A percentile compares a stretch with the other conserved stretches of the same genome.
These are phyloP conservation scores for Teunomyces kruisii DNA, from an alignment of 805 yeast species.

Conservation along the genomic window DNA sequence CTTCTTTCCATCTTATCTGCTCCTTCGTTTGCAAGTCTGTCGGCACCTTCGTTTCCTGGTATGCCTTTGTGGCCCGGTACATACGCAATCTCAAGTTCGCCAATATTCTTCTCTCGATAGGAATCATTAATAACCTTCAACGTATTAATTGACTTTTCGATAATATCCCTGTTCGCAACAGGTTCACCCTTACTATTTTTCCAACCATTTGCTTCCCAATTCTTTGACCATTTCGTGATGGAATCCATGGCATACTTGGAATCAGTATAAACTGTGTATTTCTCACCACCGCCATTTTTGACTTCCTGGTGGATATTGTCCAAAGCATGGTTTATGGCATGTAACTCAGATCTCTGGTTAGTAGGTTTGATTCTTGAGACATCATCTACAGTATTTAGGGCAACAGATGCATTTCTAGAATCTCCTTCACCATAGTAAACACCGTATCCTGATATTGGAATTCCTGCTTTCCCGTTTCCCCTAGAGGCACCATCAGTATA, in stretches of 20 bases:
- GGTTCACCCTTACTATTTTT: slow-evolving; percentile 38
- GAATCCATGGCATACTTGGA: slow-evolving; percentile 64
- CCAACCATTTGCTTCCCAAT: slow-evolving; percentile 63
- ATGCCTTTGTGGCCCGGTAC: slow-evolving; percentile 73
- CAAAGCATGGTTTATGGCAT: slow-evolving; percentile 63
- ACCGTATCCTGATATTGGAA: slow-evolving; percentile 66
- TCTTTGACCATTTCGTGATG: slow-evolving; percentile 54
- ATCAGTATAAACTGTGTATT: slow-evolving; percentile 60
- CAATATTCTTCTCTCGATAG: slow-evolving; percentile 34
- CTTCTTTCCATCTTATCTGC: slow-evolving; percentile 6
- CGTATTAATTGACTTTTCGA: slow-evolving; percentile 29
- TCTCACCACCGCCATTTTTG: slow-evolving; percentile 1
- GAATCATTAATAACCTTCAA: slow-evolving; percentile 34
- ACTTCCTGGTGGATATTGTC: slow-evolving; percentile 31
- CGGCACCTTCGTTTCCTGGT: slow-evolving; percentile 77
- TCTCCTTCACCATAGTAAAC: slow-evolving; percentile 63
- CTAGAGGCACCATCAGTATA: slow-evolving; percentile 81
- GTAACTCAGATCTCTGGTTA: slow-evolving; percentile 78
- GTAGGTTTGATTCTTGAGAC: slow-evolving; percentile 46
- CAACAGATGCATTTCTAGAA: slow-evolving; percentile 53
- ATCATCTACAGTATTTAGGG: slow-evolving; percentile 37
- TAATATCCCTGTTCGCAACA: slow-evolving; percentile 55
- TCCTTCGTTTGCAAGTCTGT: slow-evolving; percentile 57
- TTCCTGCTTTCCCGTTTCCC: slow-evolving; percentile 50
- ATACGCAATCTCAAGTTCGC: slow-evolving; percentile 50